These are phyloP conservation scores for Colletotrichum liaoningense DNA, from an alignment of 2,329 filamentous ascomycete species.

Conservation along the genomic window DNA sequence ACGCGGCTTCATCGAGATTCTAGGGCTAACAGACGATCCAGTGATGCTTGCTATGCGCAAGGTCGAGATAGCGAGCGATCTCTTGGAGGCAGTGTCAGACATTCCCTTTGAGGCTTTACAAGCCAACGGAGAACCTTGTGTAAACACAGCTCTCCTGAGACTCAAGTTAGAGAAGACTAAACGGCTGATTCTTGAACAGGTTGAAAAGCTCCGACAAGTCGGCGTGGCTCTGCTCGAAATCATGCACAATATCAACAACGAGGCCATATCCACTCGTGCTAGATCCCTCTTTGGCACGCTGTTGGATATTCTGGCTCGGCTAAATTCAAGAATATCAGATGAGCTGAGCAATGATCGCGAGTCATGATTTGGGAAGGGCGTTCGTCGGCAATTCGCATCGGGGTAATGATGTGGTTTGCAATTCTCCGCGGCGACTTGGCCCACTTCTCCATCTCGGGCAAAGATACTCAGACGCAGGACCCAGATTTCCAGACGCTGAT, in stretches of 20 bases:
- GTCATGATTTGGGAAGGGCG: background rate
- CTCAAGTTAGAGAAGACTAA: background rate
- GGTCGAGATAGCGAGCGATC: conserved; percentile 56
- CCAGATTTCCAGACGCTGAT: too few species aligned
- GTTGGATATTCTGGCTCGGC: conserved; percentile 52
- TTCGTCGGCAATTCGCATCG: background rate
- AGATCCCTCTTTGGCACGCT: conserved; percentile 52
- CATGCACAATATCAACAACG: conserved; percentile 50
- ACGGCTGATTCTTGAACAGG: conserved; percentile 38
- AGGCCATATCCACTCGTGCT: conserved; percentile 50
- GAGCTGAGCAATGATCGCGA: conserved; percentile 42
- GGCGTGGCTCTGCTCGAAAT: conserved; percentile 52
- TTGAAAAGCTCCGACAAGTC: conserved; percentile 53
- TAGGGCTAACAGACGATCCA: conserved; percentile 8
- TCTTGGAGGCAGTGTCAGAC: conserved; percentile 52
- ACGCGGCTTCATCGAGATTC: background rate
- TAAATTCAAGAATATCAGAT: conserved; percentile 57
- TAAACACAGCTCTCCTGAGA: conserved; percentile 29
- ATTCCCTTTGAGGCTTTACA: conserved; percentile 55
- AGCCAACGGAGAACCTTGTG: conserved; percentile 53
- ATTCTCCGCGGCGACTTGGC: conserved; percentile 10
- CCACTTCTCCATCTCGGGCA: too few species aligned
- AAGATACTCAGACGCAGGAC: too few species aligned
- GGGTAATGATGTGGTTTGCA: background rate
- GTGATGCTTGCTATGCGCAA: conserved; percentile 40